Percentiles rank a stretch among this genome's conserved stretches.
Evolutionary conservation across 768 basidiomycete species (phyloP).

Genomic region (Agrocybe chaxingu): DNA sequence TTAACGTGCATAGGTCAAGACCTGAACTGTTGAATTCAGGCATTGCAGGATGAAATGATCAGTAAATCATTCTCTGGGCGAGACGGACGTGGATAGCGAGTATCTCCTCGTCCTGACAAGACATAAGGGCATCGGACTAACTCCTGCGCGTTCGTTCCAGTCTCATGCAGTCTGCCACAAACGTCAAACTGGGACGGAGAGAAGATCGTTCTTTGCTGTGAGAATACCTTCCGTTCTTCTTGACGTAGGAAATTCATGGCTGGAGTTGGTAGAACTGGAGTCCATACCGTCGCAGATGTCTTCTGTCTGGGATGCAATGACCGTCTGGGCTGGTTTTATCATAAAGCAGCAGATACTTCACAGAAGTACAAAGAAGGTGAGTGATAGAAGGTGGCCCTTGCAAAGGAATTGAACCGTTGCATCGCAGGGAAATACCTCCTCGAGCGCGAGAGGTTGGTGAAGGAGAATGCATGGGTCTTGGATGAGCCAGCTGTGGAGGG

Average conservation of each 20-base stretch:
- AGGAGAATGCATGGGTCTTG: slow-evolving; percentile 78
- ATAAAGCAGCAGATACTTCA: slow-evolving; percentile 68
- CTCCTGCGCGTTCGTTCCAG: slow-evolving; percentile 29
- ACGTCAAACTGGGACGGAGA: slow-evolving; percentile 67
- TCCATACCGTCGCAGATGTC: slow-evolving; percentile 78
- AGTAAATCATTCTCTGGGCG: slow-evolving; percentile 83
- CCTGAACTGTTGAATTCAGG: slow-evolving; percentile 33
- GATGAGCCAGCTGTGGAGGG: slow-evolving; percentile 29
- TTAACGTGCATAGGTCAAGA: neutral
- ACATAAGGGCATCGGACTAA: neutral
- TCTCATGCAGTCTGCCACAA: slow-evolving; percentile 74
- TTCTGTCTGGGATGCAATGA: slow-evolving; percentile 80
- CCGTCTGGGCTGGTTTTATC: slow-evolving; percentile 79
- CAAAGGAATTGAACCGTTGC: neutral
- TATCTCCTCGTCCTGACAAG: slow-evolving; percentile 14
- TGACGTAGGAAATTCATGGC: too few relatives aligned
- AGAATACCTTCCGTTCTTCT: slow-evolving; percentile 5
- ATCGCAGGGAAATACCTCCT: slow-evolving; percentile 72
- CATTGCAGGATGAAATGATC: slow-evolving; percentile 80
- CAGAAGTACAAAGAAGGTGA: slow-evolving; percentile 88
- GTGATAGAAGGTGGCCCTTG: slow-evolving; percentile 11
- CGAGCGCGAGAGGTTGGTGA: slow-evolving; percentile 75
- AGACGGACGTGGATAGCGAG: slow-evolving; percentile 79
- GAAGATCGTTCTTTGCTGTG: slow-evolving; percentile 77
- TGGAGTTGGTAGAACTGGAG: slow-evolving; percentile 54